Conservation (phyloP, 805 yeast genomes). For the Cyberlindnera sargentensis region DNA sequence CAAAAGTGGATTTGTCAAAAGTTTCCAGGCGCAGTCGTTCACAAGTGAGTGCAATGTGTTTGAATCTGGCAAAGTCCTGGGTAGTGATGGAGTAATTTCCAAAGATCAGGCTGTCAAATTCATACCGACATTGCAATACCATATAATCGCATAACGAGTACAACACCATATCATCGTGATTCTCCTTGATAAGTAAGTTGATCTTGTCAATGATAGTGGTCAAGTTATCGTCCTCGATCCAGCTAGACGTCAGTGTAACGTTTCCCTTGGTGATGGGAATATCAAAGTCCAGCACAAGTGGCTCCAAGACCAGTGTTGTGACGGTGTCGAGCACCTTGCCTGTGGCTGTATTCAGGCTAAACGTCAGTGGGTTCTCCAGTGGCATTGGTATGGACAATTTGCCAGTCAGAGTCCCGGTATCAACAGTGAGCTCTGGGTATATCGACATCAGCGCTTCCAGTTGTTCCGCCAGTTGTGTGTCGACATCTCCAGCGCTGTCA, state of each 20-base stretch:
- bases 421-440: constrained; percentile 30
- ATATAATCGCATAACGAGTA: background rate
- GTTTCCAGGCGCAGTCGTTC: constrained; percentile 17
- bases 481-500: too few relatives aligned
- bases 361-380: too few relatives aligned
- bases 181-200: background rate
- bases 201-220: background rate
- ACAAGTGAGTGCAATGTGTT: constrained; percentile 17
- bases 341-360: too few relatives aligned
- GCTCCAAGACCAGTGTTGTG: background rate
- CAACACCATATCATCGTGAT: constrained; percentile 4
- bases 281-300: background rate
- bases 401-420: too few relatives aligned
- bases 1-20: constrained; percentile 32
- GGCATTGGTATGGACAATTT: too few relatives aligned
- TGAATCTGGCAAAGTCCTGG: background rate
- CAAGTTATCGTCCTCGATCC: background rate
- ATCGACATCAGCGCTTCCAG: constrained; percentile 34
- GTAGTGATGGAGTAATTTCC: background rate
- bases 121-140: background rate
- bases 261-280: too few relatives aligned
- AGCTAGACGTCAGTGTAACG: background rate
- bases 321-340: background rate
- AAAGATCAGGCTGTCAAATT: background rate
- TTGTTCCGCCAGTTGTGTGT: constrained; percentile 26